A percentile compares a stretch with the other conserved stretches of the same genome.
Conservation (phyloP, 2,329 filamentous ascomycete genomes). For the Aspergillus fumigatiaffinis region DNA sequence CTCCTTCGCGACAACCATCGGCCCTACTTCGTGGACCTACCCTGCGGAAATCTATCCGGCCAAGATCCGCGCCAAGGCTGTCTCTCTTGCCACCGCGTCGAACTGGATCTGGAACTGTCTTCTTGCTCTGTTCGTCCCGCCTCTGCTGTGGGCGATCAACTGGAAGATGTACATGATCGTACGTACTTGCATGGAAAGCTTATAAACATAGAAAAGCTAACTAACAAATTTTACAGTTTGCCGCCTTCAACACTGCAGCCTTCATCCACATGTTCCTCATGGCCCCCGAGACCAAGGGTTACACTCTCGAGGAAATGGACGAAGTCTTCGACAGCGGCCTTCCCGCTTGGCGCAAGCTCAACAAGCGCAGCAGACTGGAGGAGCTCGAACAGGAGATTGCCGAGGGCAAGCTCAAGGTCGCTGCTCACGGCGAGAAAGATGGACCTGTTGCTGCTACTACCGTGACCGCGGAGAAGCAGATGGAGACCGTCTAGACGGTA, state of each 20-base stretch:
- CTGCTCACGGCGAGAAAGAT: background rate
- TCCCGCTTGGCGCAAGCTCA: conserved; percentile 15
- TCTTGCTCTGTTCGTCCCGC: conserved; percentile 16
- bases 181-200: background rate
- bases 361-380: conserved; percentile 13
- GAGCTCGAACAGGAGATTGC: conserved; percentile 13
- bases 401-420: conserved; percentile 15
- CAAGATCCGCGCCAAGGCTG: conserved; percentile 18
- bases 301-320: conserved; percentile 19
- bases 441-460: background rate
- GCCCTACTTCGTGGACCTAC: conserved; percentile 19
- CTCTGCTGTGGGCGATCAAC: conserved; percentile 17
- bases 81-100: conserved; percentile 15
- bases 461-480: background rate
- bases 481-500: background rate
- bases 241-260: conserved; percentile 15
- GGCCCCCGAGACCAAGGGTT: conserved; percentile 16
- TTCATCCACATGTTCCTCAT: conserved; percentile 18
- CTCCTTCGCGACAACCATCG: conserved; percentile 23
- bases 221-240: conserved; percentile 14
- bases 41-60: conserved; percentile 17
- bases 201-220: background rate
- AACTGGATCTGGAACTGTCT: conserved; percentile 20
- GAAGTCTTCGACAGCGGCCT: conserved; percentile 28
- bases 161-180: conserved; percentile 22